Evolutionary conservation across 352 stramenopile genomes (phyloP).

Genomic region (Plasmopara viticola): DNA sequence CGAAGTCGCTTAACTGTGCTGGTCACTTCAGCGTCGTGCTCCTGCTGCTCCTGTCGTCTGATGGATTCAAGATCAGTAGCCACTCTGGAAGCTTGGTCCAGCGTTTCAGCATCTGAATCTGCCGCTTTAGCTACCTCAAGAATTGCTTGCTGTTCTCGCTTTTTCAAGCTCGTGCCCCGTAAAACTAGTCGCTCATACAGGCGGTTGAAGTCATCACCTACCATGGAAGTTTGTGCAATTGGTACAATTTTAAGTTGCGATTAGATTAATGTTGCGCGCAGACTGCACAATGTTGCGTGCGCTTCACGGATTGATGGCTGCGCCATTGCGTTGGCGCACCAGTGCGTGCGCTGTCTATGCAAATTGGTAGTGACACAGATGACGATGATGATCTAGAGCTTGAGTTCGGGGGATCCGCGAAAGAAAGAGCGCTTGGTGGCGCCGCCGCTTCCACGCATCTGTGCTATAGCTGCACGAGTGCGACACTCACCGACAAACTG

Average conservation of each 20-base stretch:
- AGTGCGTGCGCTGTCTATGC: constrained; percentile 7
- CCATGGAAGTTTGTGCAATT: neutral
- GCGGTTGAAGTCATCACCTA: constrained; percentile 29
- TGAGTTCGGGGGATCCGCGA: no score
- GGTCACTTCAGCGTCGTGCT: constrained; percentile 8
- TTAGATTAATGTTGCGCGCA: no score
- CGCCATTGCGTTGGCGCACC: constrained; percentile 32
- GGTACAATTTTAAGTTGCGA: no score
- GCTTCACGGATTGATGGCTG: constrained; percentile 38
- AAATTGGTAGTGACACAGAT: constrained; percentile 18
- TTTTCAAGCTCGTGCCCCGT: constrained; percentile 11
- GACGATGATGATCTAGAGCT: constrained; percentile 39
- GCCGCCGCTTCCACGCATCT: no score
- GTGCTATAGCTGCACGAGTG: no score
- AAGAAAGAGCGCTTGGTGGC: no score
- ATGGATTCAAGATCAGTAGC: constrained; percentile 3
- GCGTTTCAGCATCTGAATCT: neutral
- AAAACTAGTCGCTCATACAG: constrained; percentile 35
- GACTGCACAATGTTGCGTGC: constrained; percentile 35
- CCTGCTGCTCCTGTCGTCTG: constrained; percentile 8
- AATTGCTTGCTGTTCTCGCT: constrained; percentile 1
- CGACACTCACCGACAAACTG: no score
- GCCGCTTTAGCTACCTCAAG: neutral
- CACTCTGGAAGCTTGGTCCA: constrained; percentile 6
- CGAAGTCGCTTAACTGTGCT: constrained; percentile 11